Conservation (phyloP, 768 basidiomycete species). For the Polyporus arcularius region DNA sequence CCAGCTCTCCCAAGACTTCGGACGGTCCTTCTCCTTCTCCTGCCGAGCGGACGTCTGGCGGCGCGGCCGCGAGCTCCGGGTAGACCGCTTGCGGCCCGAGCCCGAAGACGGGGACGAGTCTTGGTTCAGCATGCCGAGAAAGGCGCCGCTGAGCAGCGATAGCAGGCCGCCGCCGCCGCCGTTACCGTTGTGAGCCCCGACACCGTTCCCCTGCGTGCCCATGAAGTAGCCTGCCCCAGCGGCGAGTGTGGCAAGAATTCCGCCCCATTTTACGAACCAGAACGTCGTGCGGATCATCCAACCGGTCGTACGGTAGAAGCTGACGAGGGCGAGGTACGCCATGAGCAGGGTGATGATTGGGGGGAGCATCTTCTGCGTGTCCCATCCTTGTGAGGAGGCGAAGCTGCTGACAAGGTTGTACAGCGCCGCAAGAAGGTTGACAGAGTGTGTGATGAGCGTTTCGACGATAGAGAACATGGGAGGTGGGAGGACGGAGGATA, state of each 20-base stretch:
- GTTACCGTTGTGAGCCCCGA: slow-evolving; percentile 26
- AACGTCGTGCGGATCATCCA: slow-evolving; percentile 69
- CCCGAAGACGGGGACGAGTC: slow-evolving; percentile 31
- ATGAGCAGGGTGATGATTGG: slow-evolving; percentile 72
- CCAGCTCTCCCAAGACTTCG: slow-evolving; percentile 71
- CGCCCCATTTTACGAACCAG: slow-evolving; percentile 80
- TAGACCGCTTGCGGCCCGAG: slow-evolving; percentile 22
- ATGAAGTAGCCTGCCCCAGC: slow-evolving; percentile 58
- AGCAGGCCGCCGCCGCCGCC: slow-evolving; percentile 38
- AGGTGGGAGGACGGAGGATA: slow-evolving; percentile 55
- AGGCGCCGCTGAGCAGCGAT: slow-evolving; percentile 40
- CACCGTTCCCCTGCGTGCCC: slow-evolving; percentile 35
- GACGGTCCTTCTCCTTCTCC: slow-evolving; percentile 24
- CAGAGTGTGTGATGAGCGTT: slow-evolving; percentile 50
- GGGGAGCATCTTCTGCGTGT: slow-evolving; percentile 66
- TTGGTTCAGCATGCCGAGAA: slow-evolving; percentile 47
- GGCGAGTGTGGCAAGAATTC: slow-evolving; percentile 54
- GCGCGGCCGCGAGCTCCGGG: slow-evolving; percentile 20
- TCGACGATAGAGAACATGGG: slow-evolving; percentile 55
- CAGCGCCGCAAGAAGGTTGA: slow-evolving; percentile 52
- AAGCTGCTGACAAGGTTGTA: slow-evolving; percentile 50
- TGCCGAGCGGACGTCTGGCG: slow-evolving; percentile 17
- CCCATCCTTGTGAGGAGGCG: slow-evolving; percentile 57
- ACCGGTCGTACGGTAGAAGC: slow-evolving; percentile 75
- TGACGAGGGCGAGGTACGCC: slow-evolving; percentile 76